Percentiles rank a stretch among this genome's conserved stretches.
These are phyloP conservation scores for Zymoseptoria crescenta DNA, from an alignment of 2,329 filamentous ascomycete genomes.

Conservation along the genomic window DNA sequence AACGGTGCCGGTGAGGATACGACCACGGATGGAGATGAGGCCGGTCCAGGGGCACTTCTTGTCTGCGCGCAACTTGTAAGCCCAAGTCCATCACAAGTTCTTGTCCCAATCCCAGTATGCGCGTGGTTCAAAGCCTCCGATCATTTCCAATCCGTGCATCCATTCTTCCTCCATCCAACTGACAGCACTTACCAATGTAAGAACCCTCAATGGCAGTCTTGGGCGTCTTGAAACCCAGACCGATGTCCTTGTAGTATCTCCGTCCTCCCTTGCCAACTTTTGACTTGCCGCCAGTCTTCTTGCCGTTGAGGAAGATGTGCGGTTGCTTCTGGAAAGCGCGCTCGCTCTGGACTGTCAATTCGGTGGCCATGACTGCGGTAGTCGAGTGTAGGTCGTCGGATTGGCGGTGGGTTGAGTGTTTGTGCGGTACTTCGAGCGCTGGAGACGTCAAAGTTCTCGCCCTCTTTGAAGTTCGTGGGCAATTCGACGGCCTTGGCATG, in stretches of 20 bases:
- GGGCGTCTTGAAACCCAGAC: constrained; percentile 97
- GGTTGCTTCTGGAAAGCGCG: constrained; percentile 99
- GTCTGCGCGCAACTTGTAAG: constrained; percentile 50
- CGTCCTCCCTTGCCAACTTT: constrained; percentile 83
- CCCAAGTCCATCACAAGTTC: constrained; percentile 2
- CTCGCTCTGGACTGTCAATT: constrained; percentile 99
- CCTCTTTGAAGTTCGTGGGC: not conserved
- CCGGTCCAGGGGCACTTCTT: constrained; percentile 99
- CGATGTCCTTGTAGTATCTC: constrained; percentile 99
- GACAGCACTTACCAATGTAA: constrained; percentile 80
- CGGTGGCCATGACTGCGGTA: constrained; percentile 78
- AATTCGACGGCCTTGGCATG: not conserved
- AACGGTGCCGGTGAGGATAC: constrained; percentile 98
- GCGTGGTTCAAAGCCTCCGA: not conserved
- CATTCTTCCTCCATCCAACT: constrained; percentile 2
- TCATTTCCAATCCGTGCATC: constrained; percentile 2
- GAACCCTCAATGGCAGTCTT: constrained; percentile 96
- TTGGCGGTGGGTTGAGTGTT: constrained; percentile 3
- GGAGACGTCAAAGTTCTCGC: not conserved
- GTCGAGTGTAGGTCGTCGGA: constrained; percentile 4
- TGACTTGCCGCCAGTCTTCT: constrained; percentile 77
- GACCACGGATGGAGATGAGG: constrained; percentile 97
- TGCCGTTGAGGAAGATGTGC: constrained; percentile 99
- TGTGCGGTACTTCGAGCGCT: constrained; percentile 2
- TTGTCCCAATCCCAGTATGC: constrained; percentile 3